These are phyloP conservation scores for bread wheat (Triticum aestivum) DNA, from an alignment of 176 grass and related monocot species.

Conservation along the genomic window IWGSC_CS_RefSeq_v2.1 NC_057808.1:531844049-531844548, in stretches of 20 bases:
- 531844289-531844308: slow-evolving; percentile 59
- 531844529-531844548: slow-evolving; percentile 59
- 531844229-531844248: slow-evolving; percentile 66
- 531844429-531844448: slow-evolving; percentile 79
- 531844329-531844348: slow-evolving; percentile 66
- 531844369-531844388: slow-evolving; percentile 68
- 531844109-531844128: slow-evolving; percentile 69
- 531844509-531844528: slow-evolving; percentile 32
- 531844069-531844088: slow-evolving; percentile 69
- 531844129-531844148: slow-evolving; percentile 80
- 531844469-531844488: slow-evolving; percentile 52
- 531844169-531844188: slow-evolving; percentile 76
- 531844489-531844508: slow-evolving; percentile 59
- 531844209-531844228: slow-evolving; percentile 66
- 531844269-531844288: slow-evolving; percentile 70
- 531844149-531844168: slow-evolving; percentile 72
- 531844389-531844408: slow-evolving; percentile 65
- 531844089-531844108: slow-evolving; percentile 77
- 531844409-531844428: slow-evolving; percentile 68
- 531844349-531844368: slow-evolving; percentile 66
- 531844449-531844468: slow-evolving; percentile 63
- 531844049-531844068: slow-evolving; percentile 35
- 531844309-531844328: slow-evolving; percentile 62
- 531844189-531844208: slow-evolving; percentile 73
- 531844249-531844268: slow-evolving; percentile 84